These are phyloP conservation scores for Trichosporon coremiiforme DNA, from an alignment of 1,284 basidiomycete species.

Conservation along the genomic window DNA sequence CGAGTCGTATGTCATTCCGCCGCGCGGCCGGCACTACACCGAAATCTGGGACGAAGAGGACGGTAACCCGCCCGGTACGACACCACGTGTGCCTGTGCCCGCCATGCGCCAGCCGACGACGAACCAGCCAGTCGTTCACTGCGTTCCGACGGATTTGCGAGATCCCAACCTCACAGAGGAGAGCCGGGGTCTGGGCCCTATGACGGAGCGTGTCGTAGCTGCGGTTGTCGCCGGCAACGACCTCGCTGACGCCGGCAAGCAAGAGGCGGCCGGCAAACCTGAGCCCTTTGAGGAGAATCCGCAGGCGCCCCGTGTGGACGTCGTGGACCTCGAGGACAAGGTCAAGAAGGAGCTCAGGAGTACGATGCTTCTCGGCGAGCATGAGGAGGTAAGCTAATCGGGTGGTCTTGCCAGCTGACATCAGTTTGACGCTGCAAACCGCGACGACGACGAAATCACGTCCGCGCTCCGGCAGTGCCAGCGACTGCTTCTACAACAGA, in stretches of 20 bases:
- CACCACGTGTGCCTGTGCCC: slow-evolving; percentile 43
- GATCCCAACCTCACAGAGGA: slow-evolving; percentile 53
- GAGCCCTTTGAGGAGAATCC: slow-evolving; percentile 29
- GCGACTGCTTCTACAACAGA: slow-evolving; percentile 71
- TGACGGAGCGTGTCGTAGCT: slow-evolving; percentile 65
- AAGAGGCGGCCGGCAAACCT: slow-evolving; percentile 50
- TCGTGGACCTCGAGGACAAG: slow-evolving; percentile 61
- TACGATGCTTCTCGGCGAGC: slow-evolving; percentile 60
- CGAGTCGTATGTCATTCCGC: slow-evolving; percentile 81
- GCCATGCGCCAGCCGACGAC: slow-evolving; percentile 36
- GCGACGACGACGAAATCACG: slow-evolving; percentile 90
- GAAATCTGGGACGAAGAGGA: slow-evolving; percentile 93
- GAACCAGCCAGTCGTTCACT: slow-evolving; percentile 23
- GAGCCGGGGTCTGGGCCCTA: slow-evolving; percentile 46
- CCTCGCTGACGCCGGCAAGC: slow-evolving; percentile 59
- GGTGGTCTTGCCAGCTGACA: slow-evolving; percentile 8
- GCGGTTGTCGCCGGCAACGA: slow-evolving; percentile 64
- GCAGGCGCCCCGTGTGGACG: slow-evolving; percentile 43
- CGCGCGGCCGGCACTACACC: slow-evolving; percentile 82
- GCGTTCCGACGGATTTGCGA: slow-evolving; percentile 37
- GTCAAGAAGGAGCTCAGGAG: slow-evolving; percentile 61
- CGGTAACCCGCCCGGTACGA: slow-evolving; percentile 52
- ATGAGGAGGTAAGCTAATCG: slow-evolving; percentile 58
- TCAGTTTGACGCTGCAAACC: slow-evolving; percentile 73
- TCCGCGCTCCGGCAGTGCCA: slow-evolving; percentile 86